phyloP scores from a whole-genome alignment of 2,329 filamentous ascomycete genomes.

The Acrocalymma vagum region DNA sequence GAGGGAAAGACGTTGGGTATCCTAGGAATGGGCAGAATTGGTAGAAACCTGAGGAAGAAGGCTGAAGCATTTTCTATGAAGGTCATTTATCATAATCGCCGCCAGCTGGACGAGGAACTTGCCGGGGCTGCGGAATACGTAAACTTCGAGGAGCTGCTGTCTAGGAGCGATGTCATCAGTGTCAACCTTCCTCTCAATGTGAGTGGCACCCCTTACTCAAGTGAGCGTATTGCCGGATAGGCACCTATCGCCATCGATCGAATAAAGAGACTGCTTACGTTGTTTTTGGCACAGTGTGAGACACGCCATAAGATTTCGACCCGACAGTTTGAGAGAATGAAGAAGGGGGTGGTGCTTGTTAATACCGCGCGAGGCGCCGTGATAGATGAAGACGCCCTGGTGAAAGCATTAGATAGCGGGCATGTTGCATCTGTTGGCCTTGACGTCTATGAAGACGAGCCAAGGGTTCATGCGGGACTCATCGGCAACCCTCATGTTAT shows the following conservation, averaged over 20 bases:
- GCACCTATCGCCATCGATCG: slow-evolving; percentile 1
- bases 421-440: slow-evolving; percentile 76
- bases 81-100: slow-evolving; percentile 78
- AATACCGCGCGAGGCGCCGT: slow-evolving; percentile 86
- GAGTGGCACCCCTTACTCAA: slow-evolving; percentile 51
- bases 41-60: slow-evolving; percentile 78
- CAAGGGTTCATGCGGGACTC: slow-evolving; percentile 76
- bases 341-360: slow-evolving; percentile 76
- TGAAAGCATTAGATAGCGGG: slow-evolving; percentile 74
- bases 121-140: slow-evolving; percentile 71
- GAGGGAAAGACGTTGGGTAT: slow-evolving; percentile 82
- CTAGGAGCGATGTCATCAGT: slow-evolving; percentile 77
- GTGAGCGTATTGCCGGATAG: neutral
- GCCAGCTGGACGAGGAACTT: slow-evolving; percentile 63
- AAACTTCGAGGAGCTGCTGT: slow-evolving; percentile 75
- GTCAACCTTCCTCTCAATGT: slow-evolving; percentile 85
- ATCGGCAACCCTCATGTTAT: slow-evolving; percentile 75
- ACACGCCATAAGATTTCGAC: slow-evolving; percentile 80
- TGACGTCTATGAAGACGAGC: slow-evolving; percentile 86
- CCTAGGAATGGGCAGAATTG: slow-evolving; percentile 87
- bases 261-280: slow-evolving; percentile 1
- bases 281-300: slow-evolving; percentile 50
- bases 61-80: slow-evolving; percentile 79
- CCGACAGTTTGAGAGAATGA: slow-evolving; percentile 78
- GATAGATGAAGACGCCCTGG: slow-evolving; percentile 82